phyloP scores from a whole-genome alignment of 2,329 filamentous ascomycete species.

The Ceratocystis colombiana region DNA sequence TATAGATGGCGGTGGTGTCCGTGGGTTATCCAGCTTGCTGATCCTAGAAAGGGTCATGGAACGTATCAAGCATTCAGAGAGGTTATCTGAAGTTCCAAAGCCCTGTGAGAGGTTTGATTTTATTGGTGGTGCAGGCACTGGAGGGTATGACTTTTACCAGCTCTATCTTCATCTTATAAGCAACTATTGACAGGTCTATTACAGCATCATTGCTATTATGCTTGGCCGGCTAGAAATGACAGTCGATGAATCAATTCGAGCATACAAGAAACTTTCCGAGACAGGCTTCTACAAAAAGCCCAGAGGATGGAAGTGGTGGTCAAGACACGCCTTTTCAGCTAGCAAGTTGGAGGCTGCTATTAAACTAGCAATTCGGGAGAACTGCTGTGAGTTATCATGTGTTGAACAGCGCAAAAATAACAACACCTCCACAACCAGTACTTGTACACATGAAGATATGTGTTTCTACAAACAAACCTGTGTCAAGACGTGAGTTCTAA shows the following conservation, averaged over 20 bases:
- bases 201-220: not conserved
- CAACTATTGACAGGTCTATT: no score
- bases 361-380: not conserved
- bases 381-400: not conserved
- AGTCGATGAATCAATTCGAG: not conserved
- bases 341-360: not conserved
- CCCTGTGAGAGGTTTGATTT: constrained; percentile 31
- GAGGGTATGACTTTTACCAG: constrained; percentile 27
- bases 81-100: constrained; percentile 26
- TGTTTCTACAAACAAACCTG: not conserved
- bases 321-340: not conserved
- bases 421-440: not conserved
- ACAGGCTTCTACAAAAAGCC: not conserved
- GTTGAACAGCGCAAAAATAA: not conserved
- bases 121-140: constrained; percentile 31
- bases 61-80: constrained; percentile 23
- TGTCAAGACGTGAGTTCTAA: no score
- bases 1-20: constrained; percentile 29
- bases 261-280: not conserved
- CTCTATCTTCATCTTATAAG: no score
- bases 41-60: constrained; percentile 30
- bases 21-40: constrained; percentile 30
- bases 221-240: not conserved
- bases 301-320: accelerated
- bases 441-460: not conserved